These are phyloP conservation scores for Musa itinerans DNA, from an alignment of 176 grass and related monocot genomes.

Conservation along the genomic window DNA sequence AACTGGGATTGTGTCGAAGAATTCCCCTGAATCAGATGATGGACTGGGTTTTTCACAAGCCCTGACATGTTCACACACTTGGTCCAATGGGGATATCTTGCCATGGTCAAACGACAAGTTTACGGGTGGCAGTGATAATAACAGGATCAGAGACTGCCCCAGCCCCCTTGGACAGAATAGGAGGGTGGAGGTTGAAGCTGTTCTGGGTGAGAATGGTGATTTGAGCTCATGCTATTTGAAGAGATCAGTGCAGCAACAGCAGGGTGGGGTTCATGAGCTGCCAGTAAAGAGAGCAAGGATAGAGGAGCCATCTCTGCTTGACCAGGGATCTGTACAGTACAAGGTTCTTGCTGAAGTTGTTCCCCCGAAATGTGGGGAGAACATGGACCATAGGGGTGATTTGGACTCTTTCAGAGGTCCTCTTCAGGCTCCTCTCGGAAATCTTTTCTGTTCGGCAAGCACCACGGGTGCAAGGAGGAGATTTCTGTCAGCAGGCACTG, in stretches of 20 bases:
- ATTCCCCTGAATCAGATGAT: conserved; percentile 22
- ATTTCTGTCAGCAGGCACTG: conserved; percentile 2
- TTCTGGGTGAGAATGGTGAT: conserved; percentile 34
- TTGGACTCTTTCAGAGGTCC: conserved; percentile 26
- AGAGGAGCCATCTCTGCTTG: conserved; percentile 3
- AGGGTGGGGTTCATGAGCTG: conserved; percentile 31
- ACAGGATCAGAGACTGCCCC: conserved; percentile 31
- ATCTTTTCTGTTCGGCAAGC: conserved; percentile 58
- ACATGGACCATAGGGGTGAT: conserved; percentile 31
- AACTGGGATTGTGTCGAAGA: neutral
- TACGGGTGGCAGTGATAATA: conserved; percentile 19
- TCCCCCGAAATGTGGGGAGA: conserved; percentile 16
- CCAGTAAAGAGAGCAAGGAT: conserved; percentile 39
- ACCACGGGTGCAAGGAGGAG: conserved; percentile 37
- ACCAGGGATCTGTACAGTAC: conserved; percentile 8
- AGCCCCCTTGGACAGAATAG: conserved; percentile 29
- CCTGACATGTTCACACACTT: neutral
- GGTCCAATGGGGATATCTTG: conserved; percentile 44
- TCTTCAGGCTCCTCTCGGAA: conserved; percentile 43
- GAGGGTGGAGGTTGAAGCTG: conserved; percentile 23
- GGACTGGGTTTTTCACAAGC: neutral
- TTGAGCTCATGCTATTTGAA: conserved; percentile 37
- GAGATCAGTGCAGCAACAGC: conserved; percentile 23
- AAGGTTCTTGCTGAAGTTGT: neutral
- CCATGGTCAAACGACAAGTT: conserved; percentile 25